Conservation (phyloP, 306 rosid species). For the Alnus glutinosa region DNA sequence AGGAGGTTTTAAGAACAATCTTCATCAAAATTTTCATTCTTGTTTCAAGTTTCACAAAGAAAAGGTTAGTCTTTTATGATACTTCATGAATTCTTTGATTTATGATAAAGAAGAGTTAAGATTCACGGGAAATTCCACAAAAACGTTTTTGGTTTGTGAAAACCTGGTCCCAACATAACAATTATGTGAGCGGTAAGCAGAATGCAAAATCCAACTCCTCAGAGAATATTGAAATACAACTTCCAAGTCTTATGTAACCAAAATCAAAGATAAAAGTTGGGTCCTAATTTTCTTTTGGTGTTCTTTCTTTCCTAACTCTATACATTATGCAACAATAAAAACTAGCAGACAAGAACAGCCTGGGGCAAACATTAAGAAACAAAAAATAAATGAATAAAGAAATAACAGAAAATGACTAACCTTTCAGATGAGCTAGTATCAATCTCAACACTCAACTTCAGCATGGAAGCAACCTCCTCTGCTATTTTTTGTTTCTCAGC, state of each 20-base stretch:
- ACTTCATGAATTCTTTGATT: too few species aligned
- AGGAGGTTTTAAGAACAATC: too few species aligned
- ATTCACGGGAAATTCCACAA: too few species aligned
- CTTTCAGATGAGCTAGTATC: conserved; percentile 73
- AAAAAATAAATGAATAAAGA: conserved; percentile 6
- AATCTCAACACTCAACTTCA: conserved; percentile 82
- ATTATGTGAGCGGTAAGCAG: not conserved
- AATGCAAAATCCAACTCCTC: not conserved
- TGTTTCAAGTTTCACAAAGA: too few species aligned
- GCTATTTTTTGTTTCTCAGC: conserved; percentile 90
- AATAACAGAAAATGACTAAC: conserved; percentile 37
- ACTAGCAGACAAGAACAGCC: conserved; percentile 3
- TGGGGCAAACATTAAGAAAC: not conserved
- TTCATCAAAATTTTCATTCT: too few species aligned
- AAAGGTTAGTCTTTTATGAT: too few species aligned
- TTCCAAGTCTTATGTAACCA: not conserved
- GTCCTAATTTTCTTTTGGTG: not conserved
- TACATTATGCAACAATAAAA: not conserved
- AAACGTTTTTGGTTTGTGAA: too few species aligned
- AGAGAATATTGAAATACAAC: not conserved
- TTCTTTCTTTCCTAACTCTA: not conserved
- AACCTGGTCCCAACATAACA: not conserved
- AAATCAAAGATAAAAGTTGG: not conserved
- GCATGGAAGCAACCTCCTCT: conserved; percentile 76
- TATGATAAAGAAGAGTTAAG: too few species aligned